Base-by-base conservation (phyloP, 2,329 filamentous ascomycete genomes). In the Pseudogymnoascus sp. region DNA sequence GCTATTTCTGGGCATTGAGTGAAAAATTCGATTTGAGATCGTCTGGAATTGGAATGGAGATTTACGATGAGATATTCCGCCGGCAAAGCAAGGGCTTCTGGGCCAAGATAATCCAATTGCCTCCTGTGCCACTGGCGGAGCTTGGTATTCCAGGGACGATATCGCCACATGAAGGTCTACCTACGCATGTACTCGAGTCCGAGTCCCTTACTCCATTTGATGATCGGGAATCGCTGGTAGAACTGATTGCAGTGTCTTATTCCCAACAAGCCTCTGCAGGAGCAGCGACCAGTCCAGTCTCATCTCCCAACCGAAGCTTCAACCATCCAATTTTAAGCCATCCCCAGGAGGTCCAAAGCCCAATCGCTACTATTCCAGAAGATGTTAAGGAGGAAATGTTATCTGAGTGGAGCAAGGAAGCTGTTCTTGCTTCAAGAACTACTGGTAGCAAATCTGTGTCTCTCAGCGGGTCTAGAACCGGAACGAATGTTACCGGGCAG, bases 1-100 rank as follows among this genome's bases (percentile, higher is more conserved):
- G 91, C 7, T 97, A 97, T 74, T 86, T 97, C 64, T 93, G 90
- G 88, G 83, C 85, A 0, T 73, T 97, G 65, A 86, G 84, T 4
- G 88, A 93, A 64, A 87, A 85, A 63, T 93, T 96, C 66, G 84
- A 90, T 53, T 88, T 96, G 65, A 88, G 93, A 62, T 80, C 80
- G 6, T 87, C 88, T 0, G 79, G 81, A 0, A 81, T 90, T 17
- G 92, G 91, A 7, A 82, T 82, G 61, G 85, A 86, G 7, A 86
- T 97, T 35, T 83, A 88, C 62, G 86, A 84, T 64, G 93, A 96
- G 73, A 89, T 97, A 64, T 80, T 83, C 10, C 83, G 89, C 60
- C 84, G 93, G 40, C 88, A 87, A 71, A 86, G 81, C 69, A 88
- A 89, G 71, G 82, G 86, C 21, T 84, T 95, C 65, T 97, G 93